phyloP scores from a whole-genome alignment of 139 green algal species.

The Raphidocelis subcapitata region DNA sequence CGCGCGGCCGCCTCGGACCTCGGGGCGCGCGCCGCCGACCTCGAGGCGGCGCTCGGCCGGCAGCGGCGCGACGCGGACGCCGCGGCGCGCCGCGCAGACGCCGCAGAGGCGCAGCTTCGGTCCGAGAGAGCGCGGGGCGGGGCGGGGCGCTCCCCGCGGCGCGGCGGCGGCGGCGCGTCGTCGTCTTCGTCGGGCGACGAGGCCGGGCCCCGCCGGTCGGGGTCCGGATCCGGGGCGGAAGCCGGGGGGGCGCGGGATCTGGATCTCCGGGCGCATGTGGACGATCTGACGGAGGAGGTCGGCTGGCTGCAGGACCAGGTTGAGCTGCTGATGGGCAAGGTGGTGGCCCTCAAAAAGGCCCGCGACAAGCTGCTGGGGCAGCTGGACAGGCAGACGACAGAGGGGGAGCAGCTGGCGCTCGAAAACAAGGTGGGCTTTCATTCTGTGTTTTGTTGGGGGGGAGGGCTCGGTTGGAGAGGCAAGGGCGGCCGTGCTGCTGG shows the following conservation, averaged over 20 bases:
- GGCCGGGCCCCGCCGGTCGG: too few species aligned
- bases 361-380: constrained; percentile 47
- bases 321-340: constrained; percentile 29
- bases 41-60: neutral
- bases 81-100: too few species aligned
- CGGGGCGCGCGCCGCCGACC: neutral
- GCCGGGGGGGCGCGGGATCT: too few species aligned
- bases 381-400: constrained; percentile 48
- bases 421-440: constrained; percentile 36
- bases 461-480: neutral
- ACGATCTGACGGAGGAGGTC: neutral
- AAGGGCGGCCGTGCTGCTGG: neutral
- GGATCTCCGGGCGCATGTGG: neutral
- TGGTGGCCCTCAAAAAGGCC: constrained; percentile 45
- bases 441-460: neutral
- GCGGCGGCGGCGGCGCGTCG: constrained; percentile 2
- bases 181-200: too few species aligned
- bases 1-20: neutral
- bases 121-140: neutral
- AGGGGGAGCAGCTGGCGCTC: constrained; percentile 40
- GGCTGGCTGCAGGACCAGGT: constrained; percentile 20
- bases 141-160: neutral
- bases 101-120: too few species aligned
- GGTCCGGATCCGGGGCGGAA: too few species aligned
- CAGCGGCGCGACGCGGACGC: neutral